Conservation (phyloP, 2,329 filamentous ascomycete species). For the Sclerotinia borealis region DNA sequence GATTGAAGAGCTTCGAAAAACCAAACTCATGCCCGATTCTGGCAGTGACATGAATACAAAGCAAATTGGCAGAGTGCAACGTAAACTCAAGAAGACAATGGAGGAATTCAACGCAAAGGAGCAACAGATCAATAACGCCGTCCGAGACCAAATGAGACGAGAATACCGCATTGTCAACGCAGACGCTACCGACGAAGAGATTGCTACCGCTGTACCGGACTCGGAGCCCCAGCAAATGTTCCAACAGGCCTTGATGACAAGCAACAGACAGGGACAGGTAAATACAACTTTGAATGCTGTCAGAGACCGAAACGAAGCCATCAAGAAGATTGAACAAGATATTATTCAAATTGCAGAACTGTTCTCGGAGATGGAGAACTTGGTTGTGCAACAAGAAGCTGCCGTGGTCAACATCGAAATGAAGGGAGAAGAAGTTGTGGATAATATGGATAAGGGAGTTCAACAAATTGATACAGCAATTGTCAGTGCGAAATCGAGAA, state of each 20-base stretch:
- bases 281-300: slow-evolving; percentile 74
- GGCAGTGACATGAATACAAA: slow-evolving; percentile 65
- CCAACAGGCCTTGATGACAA: slow-evolving; percentile 77
- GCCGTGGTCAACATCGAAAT: slow-evolving; percentile 76
- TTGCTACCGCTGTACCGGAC: slow-evolving; percentile 71
- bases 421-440: slow-evolving; percentile 78
- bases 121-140: slow-evolving; percentile 70
- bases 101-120: slow-evolving; percentile 77
- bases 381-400: slow-evolving; percentile 81
- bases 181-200: slow-evolving; percentile 71
- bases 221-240: slow-evolving; percentile 70
- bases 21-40: slow-evolving; percentile 82
- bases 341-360: slow-evolving; percentile 82
- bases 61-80: slow-evolving; percentile 77
- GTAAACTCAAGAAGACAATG: slow-evolving; percentile 74
- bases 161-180: slow-evolving; percentile 88
- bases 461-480: slow-evolving; percentile 77
- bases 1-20: slow-evolving; percentile 68
- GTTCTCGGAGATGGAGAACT: slow-evolving; percentile 81
- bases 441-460: slow-evolving; percentile 81
- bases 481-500: slow-evolving; percentile 63
- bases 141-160: slow-evolving; percentile 76
- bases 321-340: slow-evolving; percentile 87
- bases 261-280: slow-evolving; percentile 74
- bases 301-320: slow-evolving; percentile 73